Conservation (phyloP, 2,329 filamentous ascomycete species). For the Magnaporthiopsis incrustans region DNA sequence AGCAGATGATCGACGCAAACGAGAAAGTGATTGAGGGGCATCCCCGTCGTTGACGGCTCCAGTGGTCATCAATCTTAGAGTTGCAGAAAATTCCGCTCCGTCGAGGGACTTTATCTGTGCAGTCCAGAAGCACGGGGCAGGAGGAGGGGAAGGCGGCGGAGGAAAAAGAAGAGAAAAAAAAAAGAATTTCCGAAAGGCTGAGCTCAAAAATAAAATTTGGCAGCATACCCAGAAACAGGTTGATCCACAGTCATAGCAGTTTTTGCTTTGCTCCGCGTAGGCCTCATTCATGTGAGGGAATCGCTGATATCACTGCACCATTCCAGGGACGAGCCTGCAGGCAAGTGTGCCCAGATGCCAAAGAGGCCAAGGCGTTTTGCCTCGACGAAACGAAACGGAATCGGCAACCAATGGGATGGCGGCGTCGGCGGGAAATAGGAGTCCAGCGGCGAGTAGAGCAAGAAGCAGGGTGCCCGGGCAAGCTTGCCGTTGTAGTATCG, state of each 20-base stretch:
- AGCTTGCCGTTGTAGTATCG: background rate
- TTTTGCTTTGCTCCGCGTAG: slow-evolving; percentile 8
- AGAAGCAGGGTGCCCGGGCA: background rate
- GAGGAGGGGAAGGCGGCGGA: slow-evolving; percentile 5
- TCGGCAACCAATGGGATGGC: no score
- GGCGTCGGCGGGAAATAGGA: background rate
- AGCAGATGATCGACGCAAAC: background rate
- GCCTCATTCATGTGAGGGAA: background rate
- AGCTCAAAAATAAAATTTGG: slow-evolving; percentile 5
- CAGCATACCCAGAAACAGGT: slow-evolving; percentile 39
- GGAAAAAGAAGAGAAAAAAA: slow-evolving; percentile 7
- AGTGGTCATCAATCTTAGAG: background rate
- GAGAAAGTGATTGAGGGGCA: background rate
- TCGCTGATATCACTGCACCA: background rate
- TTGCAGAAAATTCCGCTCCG: background rate
- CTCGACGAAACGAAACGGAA: no score
- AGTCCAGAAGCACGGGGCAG: slow-evolving; percentile 6
- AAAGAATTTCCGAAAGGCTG: background rate
- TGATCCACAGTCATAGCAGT: slow-evolving; percentile 59
- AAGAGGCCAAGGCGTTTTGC: no score
- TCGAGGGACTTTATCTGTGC: background rate
- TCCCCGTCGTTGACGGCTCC: background rate
- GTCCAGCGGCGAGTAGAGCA: background rate
- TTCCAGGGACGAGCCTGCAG: background rate
- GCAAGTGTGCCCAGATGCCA: background rate